Conservation (phyloP, 2,329 filamentous ascomycete species). For the Aspergillus hiratsukae region DNA sequence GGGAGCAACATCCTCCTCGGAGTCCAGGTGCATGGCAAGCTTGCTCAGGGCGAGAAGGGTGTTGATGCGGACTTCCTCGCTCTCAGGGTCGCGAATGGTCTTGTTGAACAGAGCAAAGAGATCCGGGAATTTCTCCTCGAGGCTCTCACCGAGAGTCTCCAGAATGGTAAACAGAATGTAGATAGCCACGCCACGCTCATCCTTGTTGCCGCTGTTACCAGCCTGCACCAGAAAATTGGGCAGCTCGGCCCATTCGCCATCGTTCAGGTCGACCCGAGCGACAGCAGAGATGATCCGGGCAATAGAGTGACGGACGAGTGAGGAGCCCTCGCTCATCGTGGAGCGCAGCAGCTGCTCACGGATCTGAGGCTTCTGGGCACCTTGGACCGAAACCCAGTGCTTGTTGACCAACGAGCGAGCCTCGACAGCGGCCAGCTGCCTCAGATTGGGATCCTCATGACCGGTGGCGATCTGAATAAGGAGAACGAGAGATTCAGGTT, state of each 20-base stretch:
- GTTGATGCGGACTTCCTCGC: constrained; percentile 89
- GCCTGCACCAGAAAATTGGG: constrained; percentile 75
- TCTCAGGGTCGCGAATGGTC: constrained; percentile 86
- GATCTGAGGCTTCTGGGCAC: constrained; percentile 72
- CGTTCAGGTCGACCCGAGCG: constrained; percentile 77
- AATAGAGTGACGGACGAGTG: constrained; percentile 76
- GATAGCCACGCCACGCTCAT: constrained; percentile 82
- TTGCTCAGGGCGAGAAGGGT: constrained; percentile 86
- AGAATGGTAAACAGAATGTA: constrained; percentile 92
- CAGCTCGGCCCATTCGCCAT: constrained; percentile 80
- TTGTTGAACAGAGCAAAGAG: constrained; percentile 79
- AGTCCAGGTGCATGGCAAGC: constrained; percentile 79
- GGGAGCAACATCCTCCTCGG: constrained; percentile 73
- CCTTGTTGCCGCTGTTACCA: constrained; percentile 66
- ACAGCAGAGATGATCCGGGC: constrained; percentile 85
- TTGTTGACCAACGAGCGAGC: constrained; percentile 74
- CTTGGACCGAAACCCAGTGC: constrained; percentile 75
- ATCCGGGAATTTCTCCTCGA: constrained; percentile 72
- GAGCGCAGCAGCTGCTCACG: constrained; percentile 79
- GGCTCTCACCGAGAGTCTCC: constrained; percentile 79
- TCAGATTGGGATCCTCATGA: constrained; percentile 65
- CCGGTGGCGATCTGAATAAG: constrained; percentile 85
- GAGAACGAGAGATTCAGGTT: constrained; percentile 76
- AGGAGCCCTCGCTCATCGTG: constrained; percentile 72
- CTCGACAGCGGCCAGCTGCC: constrained; percentile 90